phyloP scores from a whole-genome alignment of 2,329 filamentous ascomycete species.

The Microcyclospora pomicola region DNA sequence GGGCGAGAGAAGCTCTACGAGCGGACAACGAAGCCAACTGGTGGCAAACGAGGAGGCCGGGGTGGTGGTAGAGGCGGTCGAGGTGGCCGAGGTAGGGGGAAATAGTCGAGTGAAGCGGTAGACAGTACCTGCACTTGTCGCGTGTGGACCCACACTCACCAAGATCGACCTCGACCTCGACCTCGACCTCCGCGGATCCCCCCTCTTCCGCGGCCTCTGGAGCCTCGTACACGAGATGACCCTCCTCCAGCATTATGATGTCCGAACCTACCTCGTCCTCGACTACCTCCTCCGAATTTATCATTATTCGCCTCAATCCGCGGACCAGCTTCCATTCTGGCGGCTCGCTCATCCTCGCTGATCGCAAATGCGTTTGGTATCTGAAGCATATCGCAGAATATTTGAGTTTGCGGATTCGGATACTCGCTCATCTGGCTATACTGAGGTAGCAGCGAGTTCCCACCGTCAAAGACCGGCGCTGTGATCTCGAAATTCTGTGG shows the following conservation, averaged over 20 bases:
- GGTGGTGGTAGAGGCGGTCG: conserved; percentile 27
- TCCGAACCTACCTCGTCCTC: conserved; percentile 2
- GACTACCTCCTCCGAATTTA: conserved; percentile 3
- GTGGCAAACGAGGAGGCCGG: conserved; percentile 23
- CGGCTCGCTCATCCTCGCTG: conserved; percentile 53
- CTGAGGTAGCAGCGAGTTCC: conserved; percentile 11
- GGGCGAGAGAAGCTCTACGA: conserved; percentile 55
- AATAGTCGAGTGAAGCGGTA: background rate
- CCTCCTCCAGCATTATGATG: conserved; percentile 5
- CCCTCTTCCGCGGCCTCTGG: conserved; percentile 10
- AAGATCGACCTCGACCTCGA: conserved; percentile 4
- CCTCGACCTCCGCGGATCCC: conserved; percentile 12
- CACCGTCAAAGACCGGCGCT: conserved; percentile 52
- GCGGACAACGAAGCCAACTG: conserved; percentile 31
- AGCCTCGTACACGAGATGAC: conserved; percentile 10
- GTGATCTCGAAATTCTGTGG: conserved; percentile 67
- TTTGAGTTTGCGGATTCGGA: conserved; percentile 71
- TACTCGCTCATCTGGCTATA: conserved; percentile 46
- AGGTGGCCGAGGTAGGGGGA: conserved; percentile 7
- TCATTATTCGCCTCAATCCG: conserved; percentile 24
- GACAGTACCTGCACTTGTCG: background rate
- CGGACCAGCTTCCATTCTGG: conserved; percentile 46
- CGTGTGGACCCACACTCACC: background rate
- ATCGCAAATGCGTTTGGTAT: conserved; percentile 66
- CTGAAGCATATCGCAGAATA: conserved; percentile 64